These are phyloP conservation scores for Butyriboletus loyo DNA, from an alignment of 768 basidiomycete species.

Conservation along the genomic window DNA sequence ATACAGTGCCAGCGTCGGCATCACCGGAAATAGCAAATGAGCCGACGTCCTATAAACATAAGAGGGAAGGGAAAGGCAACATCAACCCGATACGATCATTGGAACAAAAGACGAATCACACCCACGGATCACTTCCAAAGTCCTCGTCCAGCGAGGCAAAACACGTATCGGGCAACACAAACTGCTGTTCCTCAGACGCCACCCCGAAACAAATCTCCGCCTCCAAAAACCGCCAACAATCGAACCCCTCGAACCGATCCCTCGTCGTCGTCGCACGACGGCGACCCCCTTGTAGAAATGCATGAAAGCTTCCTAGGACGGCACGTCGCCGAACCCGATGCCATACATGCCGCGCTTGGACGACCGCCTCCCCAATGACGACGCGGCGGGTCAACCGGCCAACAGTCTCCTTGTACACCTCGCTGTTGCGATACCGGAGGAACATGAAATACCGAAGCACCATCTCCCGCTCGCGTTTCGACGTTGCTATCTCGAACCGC, in stretches of 20 bases:
- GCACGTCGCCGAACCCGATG: constrained; percentile 28
- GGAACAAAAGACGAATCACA: not conserved
- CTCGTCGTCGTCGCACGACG: not conserved
- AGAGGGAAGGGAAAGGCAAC: not conserved
- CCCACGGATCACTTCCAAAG: constrained; percentile 34
- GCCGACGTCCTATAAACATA: constrained; percentile 38
- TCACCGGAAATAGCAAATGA: constrained; percentile 55
- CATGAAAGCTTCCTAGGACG: constrained; percentile 26
- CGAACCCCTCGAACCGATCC: constrained; percentile 23
- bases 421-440: constrained; percentile 56
- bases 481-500: constrained; percentile 21
- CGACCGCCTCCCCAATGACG: constrained; percentile 20
- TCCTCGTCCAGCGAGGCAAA: constrained; percentile 53
- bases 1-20: constrained; percentile 53
- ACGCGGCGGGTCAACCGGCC: constrained; percentile 23
- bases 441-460: constrained; percentile 53
- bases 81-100: not conserved
- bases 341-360: constrained; percentile 22
- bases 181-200: constrained; percentile 54
- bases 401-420: constrained; percentile 42
- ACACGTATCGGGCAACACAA: constrained; percentile 51
- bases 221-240: constrained; percentile 47
- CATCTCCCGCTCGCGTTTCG: constrained; percentile 32
- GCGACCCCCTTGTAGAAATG: constrained; percentile 25
- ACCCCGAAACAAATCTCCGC: constrained; percentile 56